Evolutionary conservation across 257 asterid genomes (phyloP).

Genomic region (Lavandula angustifolia): DNA sequence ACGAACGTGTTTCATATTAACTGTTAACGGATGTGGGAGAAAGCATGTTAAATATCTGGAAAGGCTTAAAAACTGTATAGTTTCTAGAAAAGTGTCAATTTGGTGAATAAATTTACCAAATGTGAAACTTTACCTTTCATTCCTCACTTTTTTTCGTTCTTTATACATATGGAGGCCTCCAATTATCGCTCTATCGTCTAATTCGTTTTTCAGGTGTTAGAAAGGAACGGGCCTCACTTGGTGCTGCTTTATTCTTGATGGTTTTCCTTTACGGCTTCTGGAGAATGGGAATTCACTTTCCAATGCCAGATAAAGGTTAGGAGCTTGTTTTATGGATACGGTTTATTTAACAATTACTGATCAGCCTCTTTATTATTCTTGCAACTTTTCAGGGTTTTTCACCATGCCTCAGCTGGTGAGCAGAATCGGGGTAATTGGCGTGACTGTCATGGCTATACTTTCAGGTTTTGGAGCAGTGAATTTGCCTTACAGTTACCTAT

Average conservation of each 20-base stretch:
- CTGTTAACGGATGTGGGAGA: conserved; percentile 1
- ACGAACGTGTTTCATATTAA: background rate
- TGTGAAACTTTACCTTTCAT: conserved; percentile 8
- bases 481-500: conserved; percentile 92
- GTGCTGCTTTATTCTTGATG: conserved; percentile 68
- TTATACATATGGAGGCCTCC: conserved; percentile 9
- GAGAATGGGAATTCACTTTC: conserved; percentile 98
- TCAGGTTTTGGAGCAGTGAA: conserved; percentile 99
- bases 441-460: conserved; percentile 92
- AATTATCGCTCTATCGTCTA: conserved; percentile 23
- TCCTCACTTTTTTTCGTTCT: background rate
- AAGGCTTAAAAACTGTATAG: background rate
- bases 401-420: conserved; percentile 95
- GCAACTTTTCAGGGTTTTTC: conserved; percentile 83
- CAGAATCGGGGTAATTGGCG: conserved; percentile 98
- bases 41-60: background rate
- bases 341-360: too few species aligned
- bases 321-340: conserved; percentile 23
- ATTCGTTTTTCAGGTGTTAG: conserved; percentile 66
- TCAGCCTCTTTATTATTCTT: too few species aligned
- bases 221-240: conserved; percentile 86
- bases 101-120: background rate
- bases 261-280: conserved; percentile 95
- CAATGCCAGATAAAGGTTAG: conserved; percentile 97
- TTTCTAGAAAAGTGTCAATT: background rate